A percentile compares a stretch with the other conserved stretches of the same genome.
Evolutionary conservation across 345 rosid genomes (phyloP).

Genomic region (Moricandia arvensis): DNA sequence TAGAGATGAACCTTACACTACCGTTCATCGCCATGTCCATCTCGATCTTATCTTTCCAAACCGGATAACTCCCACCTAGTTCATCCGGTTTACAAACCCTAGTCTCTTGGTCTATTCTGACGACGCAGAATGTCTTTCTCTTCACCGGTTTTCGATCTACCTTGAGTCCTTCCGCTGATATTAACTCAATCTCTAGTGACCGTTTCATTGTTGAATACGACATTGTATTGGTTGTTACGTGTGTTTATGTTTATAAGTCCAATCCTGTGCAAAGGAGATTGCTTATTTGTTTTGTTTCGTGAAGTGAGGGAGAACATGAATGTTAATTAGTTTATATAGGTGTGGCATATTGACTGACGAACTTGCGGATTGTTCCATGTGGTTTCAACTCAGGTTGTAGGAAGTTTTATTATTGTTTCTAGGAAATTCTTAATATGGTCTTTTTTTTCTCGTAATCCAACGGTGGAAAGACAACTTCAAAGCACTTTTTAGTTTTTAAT

Average conservation of each 20-base stretch:
- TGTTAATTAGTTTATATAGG: not conserved
- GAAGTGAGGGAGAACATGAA: not conserved
- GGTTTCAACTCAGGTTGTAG: not conserved
- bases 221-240: not conserved
- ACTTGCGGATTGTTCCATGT: not conserved
- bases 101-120: slow-evolving; percentile 29
- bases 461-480: not conserved
- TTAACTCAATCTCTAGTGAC: slow-evolving; percentile 48
- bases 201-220: slow-evolving; percentile 23
- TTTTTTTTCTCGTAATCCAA: not conserved
- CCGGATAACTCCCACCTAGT: slow-evolving; percentile 49
- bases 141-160: slow-evolving; percentile 42
- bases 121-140: slow-evolving; percentile 39
- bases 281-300: not conserved
- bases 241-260: slow-evolving; percentile 7
- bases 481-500: too few relatives aligned
- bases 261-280: slow-evolving; percentile 5
- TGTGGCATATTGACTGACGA: not conserved
- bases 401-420: not conserved
- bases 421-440: not conserved
- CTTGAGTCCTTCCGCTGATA: slow-evolving; percentile 63
- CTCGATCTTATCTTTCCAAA: slow-evolving; percentile 57
- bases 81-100: slow-evolving; percentile 28
- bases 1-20: slow-evolving; percentile 34
- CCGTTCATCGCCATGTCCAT: slow-evolving; percentile 43